phyloP scores from a whole-genome alignment of 257 asterid species.

The Solanum piurae region DNA sequence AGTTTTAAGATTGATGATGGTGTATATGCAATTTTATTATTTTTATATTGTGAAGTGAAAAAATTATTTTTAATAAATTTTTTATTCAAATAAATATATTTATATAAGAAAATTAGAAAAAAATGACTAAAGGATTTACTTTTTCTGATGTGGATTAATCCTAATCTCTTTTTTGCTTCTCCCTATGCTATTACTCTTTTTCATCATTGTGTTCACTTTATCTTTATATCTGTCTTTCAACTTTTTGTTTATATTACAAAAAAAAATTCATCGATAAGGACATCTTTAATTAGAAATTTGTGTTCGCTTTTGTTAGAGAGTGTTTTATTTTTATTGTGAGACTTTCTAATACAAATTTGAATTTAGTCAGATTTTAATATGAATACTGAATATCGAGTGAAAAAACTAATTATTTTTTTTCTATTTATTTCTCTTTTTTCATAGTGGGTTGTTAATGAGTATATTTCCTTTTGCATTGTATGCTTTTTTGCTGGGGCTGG shows the following conservation, averaged over 20 bases:
- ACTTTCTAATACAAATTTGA: rapidly evolving
- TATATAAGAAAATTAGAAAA: background rate
- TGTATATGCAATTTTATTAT: background rate
- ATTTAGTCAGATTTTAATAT: rapidly evolving
- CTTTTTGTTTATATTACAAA: background rate
- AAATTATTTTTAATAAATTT: background rate
- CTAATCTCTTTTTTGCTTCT: constrained; percentile 8
- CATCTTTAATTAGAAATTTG: rapidly evolving
- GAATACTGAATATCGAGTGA: rapidly evolving
- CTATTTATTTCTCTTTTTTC: background rate
- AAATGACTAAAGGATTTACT: background rate
- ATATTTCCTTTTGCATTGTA: background rate
- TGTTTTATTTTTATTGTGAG: rapidly evolving
- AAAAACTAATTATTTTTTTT: too few species aligned
- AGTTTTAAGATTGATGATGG: too few species aligned
- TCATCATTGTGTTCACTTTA: constrained; percentile 16
- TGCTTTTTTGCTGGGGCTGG: background rate
- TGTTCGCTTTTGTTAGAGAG: rapidly evolving
- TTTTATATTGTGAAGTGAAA: too few species aligned
- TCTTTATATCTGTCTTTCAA: constrained; percentile 16
- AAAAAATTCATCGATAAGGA: too few species aligned
- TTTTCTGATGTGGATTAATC: background rate
- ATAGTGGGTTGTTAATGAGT: constrained; percentile 4
- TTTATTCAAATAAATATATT: background rate
- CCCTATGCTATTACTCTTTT: background rate